phyloP scores from a whole-genome alignment of 176 grass and related monocot genomes.

The Chloris gayana region DNA sequence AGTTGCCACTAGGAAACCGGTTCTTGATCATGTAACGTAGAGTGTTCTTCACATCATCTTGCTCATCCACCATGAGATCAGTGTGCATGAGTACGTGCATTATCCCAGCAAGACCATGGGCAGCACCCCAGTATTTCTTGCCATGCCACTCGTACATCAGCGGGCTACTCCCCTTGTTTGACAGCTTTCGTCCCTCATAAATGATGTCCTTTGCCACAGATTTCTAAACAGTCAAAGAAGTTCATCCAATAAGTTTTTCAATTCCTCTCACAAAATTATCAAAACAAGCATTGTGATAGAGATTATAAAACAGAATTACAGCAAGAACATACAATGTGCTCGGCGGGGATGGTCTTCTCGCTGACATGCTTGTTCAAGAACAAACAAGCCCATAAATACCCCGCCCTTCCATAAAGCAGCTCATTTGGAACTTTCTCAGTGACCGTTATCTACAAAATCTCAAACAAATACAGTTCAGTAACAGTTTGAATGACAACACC shows the following conservation, averaged over 20 bases:
- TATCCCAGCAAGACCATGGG: conserved; percentile 86
- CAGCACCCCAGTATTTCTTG: conserved; percentile 90
- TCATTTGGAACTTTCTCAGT: conserved; percentile 71
- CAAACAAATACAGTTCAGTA: not conserved
- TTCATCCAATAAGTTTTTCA: conserved; percentile 22
- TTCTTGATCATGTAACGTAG: conserved; percentile 84
- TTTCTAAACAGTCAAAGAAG: conserved; percentile 37
- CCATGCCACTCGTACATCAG: conserved; percentile 91
- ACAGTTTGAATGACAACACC: not conserved
- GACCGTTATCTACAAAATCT: conserved; percentile 63
- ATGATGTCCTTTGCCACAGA: conserved; percentile 70
- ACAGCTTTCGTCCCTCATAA: conserved; percentile 69
- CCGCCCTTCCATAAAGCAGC: conserved; percentile 83
- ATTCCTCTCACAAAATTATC: not conserved
- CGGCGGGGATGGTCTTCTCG: conserved; percentile 50
- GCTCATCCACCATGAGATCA: conserved; percentile 55
- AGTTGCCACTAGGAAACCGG: conserved; percentile 76
- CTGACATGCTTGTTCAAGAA: conserved; percentile 88
- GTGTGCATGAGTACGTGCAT: conserved; percentile 86
- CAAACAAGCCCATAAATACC: conserved; percentile 92
- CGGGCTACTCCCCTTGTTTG: conserved; percentile 55
- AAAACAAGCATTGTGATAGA: not conserved
- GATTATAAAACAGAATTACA: not conserved
- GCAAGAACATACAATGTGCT: conserved; percentile 53
- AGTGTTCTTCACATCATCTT: conserved; percentile 74